Percentiles rank a stretch among this genome's conserved stretches.
Conservation (phyloP, 1,284 basidiomycete species). For the Cryptococcus sp. region DNA sequence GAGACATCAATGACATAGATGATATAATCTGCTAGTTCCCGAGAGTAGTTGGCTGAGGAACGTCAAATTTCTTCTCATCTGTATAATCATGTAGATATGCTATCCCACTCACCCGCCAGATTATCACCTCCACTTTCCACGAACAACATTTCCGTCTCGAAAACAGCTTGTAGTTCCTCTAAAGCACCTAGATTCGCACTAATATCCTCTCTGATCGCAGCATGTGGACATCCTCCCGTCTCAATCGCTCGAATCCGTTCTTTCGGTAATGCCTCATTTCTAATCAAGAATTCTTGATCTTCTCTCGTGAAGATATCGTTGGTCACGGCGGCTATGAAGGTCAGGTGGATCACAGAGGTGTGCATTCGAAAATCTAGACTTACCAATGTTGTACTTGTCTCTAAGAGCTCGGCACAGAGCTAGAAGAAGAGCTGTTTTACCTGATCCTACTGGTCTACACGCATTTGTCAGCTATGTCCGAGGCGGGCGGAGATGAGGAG, state of each 20-base stretch:
- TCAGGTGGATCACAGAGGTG: neutral
- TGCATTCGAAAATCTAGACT: conserved; percentile 15
- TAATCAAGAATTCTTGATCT: conserved; percentile 95
- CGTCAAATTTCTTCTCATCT: neutral
- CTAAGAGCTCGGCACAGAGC: conserved; percentile 83
- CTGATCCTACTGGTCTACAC: conserved; percentile 84
- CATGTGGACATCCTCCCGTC: conserved; percentile 91
- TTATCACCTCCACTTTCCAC: conserved; percentile 97
- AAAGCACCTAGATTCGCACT: conserved; percentile 93
- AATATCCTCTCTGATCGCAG: conserved; percentile 95
- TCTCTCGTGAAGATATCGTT: conserved; percentile 98
- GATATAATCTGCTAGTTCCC: conserved; percentile 95
- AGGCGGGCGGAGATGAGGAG: too few relatives aligned
- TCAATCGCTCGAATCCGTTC: conserved; percentile 92
- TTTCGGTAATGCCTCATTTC: conserved; percentile 77
- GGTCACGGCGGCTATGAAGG: conserved; percentile 73
- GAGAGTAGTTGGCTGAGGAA: conserved; percentile 77
- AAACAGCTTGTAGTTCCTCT: conserved; percentile 91
- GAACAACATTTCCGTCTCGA: conserved; percentile 74
- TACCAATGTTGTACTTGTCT: conserved; percentile 83
- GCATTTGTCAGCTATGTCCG: too few relatives aligned
- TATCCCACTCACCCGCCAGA: conserved; percentile 54
- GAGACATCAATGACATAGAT: conserved; percentile 74
- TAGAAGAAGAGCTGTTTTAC: conserved; percentile 91
- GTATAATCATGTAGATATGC: neutral